Percentiles rank a stretch among this genome's conserved stretches.
These are phyloP conservation scores for Hansenula sp. DNA, from an alignment of 1,139 yeast genomes.

Conservation along the genomic window DNA sequence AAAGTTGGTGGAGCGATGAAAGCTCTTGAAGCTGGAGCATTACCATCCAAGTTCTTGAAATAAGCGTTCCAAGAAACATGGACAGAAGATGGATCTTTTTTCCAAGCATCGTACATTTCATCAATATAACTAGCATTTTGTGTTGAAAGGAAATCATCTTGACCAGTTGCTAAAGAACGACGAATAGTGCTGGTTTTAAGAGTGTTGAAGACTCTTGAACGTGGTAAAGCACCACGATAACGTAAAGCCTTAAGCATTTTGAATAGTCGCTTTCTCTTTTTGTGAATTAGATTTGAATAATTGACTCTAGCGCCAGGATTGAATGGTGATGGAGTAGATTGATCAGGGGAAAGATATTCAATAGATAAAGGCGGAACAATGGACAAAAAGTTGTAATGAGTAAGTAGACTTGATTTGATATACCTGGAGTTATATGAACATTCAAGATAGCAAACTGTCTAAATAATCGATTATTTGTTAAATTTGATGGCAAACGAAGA, in stretches of 20 bases:
- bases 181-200: constrained; percentile 8
- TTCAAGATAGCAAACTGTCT: too few species aligned
- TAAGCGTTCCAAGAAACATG: constrained; percentile 96
- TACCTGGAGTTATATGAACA: too few species aligned
- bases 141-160: constrained; percentile 77
- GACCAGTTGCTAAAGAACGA: constrained; percentile 16
- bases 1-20: constrained; percentile 89
- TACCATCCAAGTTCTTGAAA: constrained; percentile 77
- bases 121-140: constrained; percentile 91
- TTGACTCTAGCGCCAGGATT: not conserved
- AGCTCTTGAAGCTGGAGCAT: constrained; percentile 69
- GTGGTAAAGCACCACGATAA: constrained; percentile 18
- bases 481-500: too few species aligned
- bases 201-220: constrained; percentile 12
- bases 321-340: too few species aligned
- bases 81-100: constrained; percentile 81
- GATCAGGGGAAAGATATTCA: too few species aligned
- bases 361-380: too few species aligned
- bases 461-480: not conserved
- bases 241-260: constrained; percentile 19
- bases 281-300: not conserved
- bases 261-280: not conserved
- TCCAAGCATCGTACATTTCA: constrained; percentile 97
- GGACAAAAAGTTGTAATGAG: not conserved
- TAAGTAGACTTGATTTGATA: not conserved